Base-by-base conservation (phyloP, 1,139 yeast species). In the Pichia sp. region DNA sequence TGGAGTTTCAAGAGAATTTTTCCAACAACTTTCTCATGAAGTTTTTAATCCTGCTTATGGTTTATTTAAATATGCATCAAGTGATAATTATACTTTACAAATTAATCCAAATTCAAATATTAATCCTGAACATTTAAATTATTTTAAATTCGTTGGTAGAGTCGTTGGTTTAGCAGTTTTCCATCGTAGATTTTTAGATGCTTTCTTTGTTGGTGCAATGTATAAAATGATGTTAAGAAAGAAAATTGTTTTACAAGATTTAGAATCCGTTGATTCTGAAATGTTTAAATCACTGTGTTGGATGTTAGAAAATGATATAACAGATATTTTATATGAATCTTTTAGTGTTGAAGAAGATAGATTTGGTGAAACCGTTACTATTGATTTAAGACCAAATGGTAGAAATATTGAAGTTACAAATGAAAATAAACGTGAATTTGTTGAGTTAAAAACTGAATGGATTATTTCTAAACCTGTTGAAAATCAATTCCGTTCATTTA, bases 31-130 rank as follows among this genome's bases (percentile, higher is more conserved):
- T 52, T 89, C 97, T 2, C 98, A 91, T 62, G 97, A 93, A 65
- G 93, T 91, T 96, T 91, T 91, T 66, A 89, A 93, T 62, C 99
- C 99, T 47, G 87, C 89, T 66, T 91, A 93, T 65, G 89, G 98
- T 67, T 70, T 91, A 57, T 91, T 91, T 63, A 96, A 91, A 66
- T 91, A 91, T 63, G 88, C 96, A 15, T 93, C 98, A 16, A 96
- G 89, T 65, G 99, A 91, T 68, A 91, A 91, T 65, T 91, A 91
- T 67, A 93, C 98, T 1, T 73, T 91, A 62, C 98, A 91, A 66
- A 89, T 91, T 66, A 93, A 91, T 70, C 96, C 97, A 52, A 93
- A 89, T 64, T 85, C 96, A n/a, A 95, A 89, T 49, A 86, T 93
- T 55, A 93, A 91, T 63, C 97, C 97, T 20, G 98, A 91, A 66